A percentile compares a stretch with the other conserved stretches of the same genome.
These are phyloP conservation scores for Yarrowia keelungensis DNA, from an alignment of 805 yeast genomes.

Conservation along the genomic window DNA sequence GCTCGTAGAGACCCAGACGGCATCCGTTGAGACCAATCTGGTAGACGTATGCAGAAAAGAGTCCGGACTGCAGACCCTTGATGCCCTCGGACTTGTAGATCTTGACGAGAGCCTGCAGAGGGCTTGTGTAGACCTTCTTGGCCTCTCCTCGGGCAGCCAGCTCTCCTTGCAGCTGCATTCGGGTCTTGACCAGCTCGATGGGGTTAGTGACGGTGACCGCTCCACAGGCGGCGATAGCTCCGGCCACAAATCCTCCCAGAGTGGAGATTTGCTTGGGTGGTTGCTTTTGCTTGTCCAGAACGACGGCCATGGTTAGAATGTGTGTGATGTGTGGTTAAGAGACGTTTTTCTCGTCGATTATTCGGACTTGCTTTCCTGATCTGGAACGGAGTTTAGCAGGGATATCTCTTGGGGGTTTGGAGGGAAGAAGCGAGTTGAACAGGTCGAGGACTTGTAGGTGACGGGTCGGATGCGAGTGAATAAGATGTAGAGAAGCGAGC, in stretches of 20 bases:
- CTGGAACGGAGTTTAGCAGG: slow-evolving; percentile 11
- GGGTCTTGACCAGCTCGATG: slow-evolving; percentile 88
- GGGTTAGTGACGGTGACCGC: slow-evolving; percentile 98
- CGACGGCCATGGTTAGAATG: slow-evolving; percentile 16
- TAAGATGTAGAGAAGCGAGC: slow-evolving; percentile 1
- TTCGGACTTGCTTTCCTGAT: slow-evolving; percentile 29
- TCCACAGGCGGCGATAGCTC: slow-evolving; percentile 94
- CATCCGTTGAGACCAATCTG: slow-evolving; percentile 94
- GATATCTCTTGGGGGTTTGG: too few relatives aligned
- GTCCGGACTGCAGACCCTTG: slow-evolving; percentile 87
- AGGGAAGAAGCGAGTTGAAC: neutral
- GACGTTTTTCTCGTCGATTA: neutral
- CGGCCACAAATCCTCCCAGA: slow-evolving; percentile 83
- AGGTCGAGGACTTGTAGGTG: neutral
- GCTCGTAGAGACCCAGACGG: slow-evolving; percentile 93
- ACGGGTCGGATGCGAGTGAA: slow-evolving; percentile 6
- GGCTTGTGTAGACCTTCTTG: slow-evolving; percentile 73
- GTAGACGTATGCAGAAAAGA: slow-evolving; percentile 85
- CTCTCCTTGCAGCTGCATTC: slow-evolving; percentile 98
- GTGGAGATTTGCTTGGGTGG: slow-evolving; percentile 37
- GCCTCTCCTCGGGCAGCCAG: slow-evolving; percentile 60
- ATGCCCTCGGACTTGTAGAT: slow-evolving; percentile 84
- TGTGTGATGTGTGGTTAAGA: neutral
- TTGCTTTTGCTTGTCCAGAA: neutral
- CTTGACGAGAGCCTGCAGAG: slow-evolving; percentile 78